Conservation (phyloP, 371 early-diverging fungal genomes). For the Mucor sp. region DNA sequence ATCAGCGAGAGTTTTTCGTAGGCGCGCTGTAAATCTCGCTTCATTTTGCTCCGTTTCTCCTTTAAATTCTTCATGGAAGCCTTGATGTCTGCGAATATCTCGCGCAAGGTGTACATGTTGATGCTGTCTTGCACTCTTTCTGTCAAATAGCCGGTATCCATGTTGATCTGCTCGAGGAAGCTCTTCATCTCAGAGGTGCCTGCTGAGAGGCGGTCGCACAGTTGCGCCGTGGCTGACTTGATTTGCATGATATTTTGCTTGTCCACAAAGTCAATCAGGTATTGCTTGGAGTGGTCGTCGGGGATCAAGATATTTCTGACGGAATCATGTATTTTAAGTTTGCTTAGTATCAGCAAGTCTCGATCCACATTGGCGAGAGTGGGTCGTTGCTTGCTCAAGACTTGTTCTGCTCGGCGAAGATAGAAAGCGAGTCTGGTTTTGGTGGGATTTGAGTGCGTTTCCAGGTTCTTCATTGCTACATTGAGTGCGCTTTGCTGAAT, state of each 20-base stretch:
- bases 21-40: conserved; percentile 37
- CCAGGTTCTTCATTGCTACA: conserved; percentile 63
- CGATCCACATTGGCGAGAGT: conserved; percentile 22
- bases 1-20: conserved; percentile 35
- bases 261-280: conserved; percentile 37
- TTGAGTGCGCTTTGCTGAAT: conserved; percentile 60
- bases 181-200: conserved; percentile 1
- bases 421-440: conserved; percentile 18
- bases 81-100: conserved; percentile 31
- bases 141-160: conserved; percentile 4
- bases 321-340: conserved; percentile 32
- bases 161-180: neutral
- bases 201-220: conserved; percentile 21
- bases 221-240: conserved; percentile 13
- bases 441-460: conserved; percentile 43
- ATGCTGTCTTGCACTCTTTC: conserved; percentile 28
- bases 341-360: conserved; percentile 31
- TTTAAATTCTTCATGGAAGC: neutral
- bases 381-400: conserved; percentile 22
- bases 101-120: conserved; percentile 35
- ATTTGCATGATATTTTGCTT: conserved; percentile 10
- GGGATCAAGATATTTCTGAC: conserved; percentile 6
- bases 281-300: neutral
- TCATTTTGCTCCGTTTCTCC: conserved; percentile 28
- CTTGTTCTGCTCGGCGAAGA: conserved; percentile 23